Base-by-base conservation (phyloP, 31 red algal genomes). In the Asparagopsis taxiformis region DNA sequence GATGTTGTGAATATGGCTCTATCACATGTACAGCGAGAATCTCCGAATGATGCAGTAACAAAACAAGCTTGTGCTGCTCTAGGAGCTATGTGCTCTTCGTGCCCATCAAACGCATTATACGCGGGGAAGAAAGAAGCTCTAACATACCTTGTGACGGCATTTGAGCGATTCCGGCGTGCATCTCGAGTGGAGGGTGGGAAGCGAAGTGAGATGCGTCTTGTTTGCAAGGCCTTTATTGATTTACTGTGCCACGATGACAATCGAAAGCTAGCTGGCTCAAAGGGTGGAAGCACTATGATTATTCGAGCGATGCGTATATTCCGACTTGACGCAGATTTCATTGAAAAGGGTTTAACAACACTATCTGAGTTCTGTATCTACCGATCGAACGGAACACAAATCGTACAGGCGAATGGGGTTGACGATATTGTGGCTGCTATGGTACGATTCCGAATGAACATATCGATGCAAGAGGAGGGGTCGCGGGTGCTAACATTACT, bases 361-460 rank as follows among this genome's bases (percentile, higher is more conserved):
- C 72, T 88, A 35, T 70, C 83, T 31, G 72, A 88, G 16, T 78
- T 88, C 59, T 88, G 83, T 63, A 78, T 70, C 29, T 77, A 72
- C 55, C 72, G 59, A 36, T 71, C 83, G 29, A 78, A 78, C 62
- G 83, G 65, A 24, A 78, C 59, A 31, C 83, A 88, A 71, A 88
- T 88, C 3, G 72, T 88, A 0, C 72, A 88, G 34, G 73, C 73
- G 21, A 63, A 51, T 21, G 83, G 83, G 10, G 73, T 88, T n/a
- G 83, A 88, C 55, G 83, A 88, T 54, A 78, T 88, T 48, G 73
- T 88, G 21, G 83, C 83, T 31, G 56, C 83, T 1, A 88, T 88
- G 83, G 83, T 75, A 54, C 63, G 83, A 55, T 88, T 88, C 53
- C 72, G 73, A 58, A 63, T 78, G 50, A 54, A 33, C 17, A 55